These are phyloP conservation scores for Diaporthe amygdali DNA, from an alignment of 2,329 filamentous ascomycete species.

Conservation along the genomic window DNA sequence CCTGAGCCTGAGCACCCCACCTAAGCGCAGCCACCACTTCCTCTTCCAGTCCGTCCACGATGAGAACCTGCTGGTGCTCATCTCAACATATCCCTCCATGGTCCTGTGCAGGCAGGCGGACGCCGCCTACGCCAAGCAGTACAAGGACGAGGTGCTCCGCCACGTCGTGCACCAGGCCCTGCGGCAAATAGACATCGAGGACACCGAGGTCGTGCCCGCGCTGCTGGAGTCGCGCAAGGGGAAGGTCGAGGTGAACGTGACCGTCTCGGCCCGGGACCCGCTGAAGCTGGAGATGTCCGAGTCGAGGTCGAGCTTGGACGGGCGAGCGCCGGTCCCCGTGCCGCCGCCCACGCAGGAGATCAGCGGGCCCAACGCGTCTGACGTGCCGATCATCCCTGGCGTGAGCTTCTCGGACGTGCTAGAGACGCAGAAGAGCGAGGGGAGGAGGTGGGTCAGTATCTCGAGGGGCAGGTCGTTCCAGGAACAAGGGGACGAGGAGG, in stretches of 20 bases:
- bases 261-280: conserved; percentile 16
- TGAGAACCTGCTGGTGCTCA: conserved; percentile 18
- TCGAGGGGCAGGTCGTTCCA: not conserved
- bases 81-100: conserved; percentile 25
- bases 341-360: conserved; percentile 20
- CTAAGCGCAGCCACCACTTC: conserved; percentile 22
- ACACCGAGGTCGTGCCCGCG: conserved; percentile 19
- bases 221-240: not conserved
- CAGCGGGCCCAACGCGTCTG: conserved; percentile 18
- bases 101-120: conserved; percentile 24
- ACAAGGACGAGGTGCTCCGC: conserved; percentile 17
- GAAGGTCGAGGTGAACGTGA: conserved; percentile 2
- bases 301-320: conserved; percentile 9
- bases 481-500: conserved; percentile 1
- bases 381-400: not conserved
- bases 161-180: conserved; percentile 12
- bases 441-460: conserved; percentile 21
- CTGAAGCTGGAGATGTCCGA: conserved; percentile 14
- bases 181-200: conserved; percentile 22
- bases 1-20: conserved; percentile 12
- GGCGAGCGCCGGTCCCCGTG: conserved; percentile 5
- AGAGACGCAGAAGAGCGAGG: conserved; percentile 17
- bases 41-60: conserved; percentile 17
- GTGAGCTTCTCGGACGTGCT: not conserved
- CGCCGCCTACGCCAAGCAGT: conserved; percentile 15